These are phyloP conservation scores for Laburnicola sp. DNA, from an alignment of 2,329 filamentous ascomycete species.

Conservation along the genomic window DNA sequence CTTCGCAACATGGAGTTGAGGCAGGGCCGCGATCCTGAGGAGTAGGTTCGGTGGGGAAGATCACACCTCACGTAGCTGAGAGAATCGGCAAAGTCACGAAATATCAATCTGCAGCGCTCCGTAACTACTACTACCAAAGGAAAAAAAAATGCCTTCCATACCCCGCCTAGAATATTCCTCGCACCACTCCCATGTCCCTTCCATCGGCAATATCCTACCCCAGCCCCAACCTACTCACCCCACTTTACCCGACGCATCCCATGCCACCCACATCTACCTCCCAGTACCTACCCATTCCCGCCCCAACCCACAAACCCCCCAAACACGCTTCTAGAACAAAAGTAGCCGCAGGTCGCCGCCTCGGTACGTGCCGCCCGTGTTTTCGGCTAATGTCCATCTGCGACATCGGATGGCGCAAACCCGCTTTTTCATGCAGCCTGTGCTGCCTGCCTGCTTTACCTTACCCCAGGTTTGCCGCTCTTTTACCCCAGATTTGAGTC, in stretches of 20 bases:
- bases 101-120: not conserved
- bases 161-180: conserved; percentile 7
- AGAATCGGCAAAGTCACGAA: not conserved
- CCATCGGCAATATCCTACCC: not conserved
- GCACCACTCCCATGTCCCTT: not conserved
- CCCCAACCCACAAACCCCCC: not conserved
- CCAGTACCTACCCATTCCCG: conserved; percentile 2
- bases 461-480: too few relatives aligned
- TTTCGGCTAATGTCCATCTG: conserved; percentile 27
- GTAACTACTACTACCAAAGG: too few relatives aligned
- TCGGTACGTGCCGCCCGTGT: conserved; percentile 6
- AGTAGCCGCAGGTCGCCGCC: conserved; percentile 16
- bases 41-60: conserved; percentile 29
- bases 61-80: not conserved
- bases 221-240: too few relatives aligned
- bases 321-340: conserved; percentile 18
- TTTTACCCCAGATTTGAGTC: conserved; percentile 30
- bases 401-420: conserved; percentile 20
- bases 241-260: conserved; percentile 11
- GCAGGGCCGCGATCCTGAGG: conserved; percentile 49
- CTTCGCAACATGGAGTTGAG: conserved; percentile 46
- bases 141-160: not conserved
- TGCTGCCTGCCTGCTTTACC: too few relatives aligned
- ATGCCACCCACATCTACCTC: not conserved
- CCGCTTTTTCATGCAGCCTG: conserved; percentile 27